A percentile compares a stretch with the other conserved stretches of the same genome.
Evolutionary conservation across 2,329 filamentous ascomycete genomes (phyloP).

Genomic region (Curvularia hawaiiensis): DNA sequence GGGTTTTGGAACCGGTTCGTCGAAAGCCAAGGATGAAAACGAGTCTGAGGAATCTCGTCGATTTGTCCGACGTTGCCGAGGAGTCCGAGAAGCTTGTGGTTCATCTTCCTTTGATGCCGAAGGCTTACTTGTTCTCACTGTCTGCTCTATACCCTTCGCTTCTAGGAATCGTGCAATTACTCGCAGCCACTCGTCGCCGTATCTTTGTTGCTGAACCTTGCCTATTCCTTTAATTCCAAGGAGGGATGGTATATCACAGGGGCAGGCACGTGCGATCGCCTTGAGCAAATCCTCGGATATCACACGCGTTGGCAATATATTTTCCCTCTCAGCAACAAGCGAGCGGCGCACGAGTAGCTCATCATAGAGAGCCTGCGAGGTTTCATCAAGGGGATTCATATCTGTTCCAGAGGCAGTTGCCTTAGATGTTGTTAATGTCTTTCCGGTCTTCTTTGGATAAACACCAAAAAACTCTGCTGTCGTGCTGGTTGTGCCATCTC

Average conservation of each 20-base stretch:
- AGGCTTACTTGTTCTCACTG: neutral
- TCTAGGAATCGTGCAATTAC: slow-evolving; percentile 27
- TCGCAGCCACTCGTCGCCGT: slow-evolving; percentile 37
- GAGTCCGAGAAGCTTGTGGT: slow-evolving; percentile 5
- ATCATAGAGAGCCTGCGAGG: slow-evolving; percentile 27
- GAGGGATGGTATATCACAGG: slow-evolving; percentile 24
- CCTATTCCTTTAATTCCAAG: slow-evolving; percentile 36
- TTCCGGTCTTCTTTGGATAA: slow-evolving; percentile 12
- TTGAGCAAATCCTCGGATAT: slow-evolving; percentile 30
- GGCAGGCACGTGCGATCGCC: slow-evolving; percentile 31
- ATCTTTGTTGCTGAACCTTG: slow-evolving; percentile 21
- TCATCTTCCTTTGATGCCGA: neutral
- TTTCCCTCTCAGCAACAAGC: slow-evolving; percentile 19
- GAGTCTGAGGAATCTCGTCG: slow-evolving; percentile 8
- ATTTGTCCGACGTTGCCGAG: neutral
- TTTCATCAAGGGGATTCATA: slow-evolving; percentile 16
- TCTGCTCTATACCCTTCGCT: slow-evolving; percentile 4
- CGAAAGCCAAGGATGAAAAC: slow-evolving; percentile 32
- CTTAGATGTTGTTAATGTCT: slow-evolving; percentile 4
- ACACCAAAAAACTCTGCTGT: slow-evolving; percentile 32
- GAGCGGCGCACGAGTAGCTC: slow-evolving; percentile 25
- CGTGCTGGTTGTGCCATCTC: slow-evolving; percentile 25
- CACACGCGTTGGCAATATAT: slow-evolving; percentile 21
- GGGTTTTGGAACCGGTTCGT: slow-evolving; percentile 17
- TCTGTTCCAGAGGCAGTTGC: slow-evolving; percentile 1